These are phyloP conservation scores for Sclerotinia sclerotiorum DNA, from an alignment of 2,329 filamentous ascomycete genomes.

Conservation along the genomic window DNA sequence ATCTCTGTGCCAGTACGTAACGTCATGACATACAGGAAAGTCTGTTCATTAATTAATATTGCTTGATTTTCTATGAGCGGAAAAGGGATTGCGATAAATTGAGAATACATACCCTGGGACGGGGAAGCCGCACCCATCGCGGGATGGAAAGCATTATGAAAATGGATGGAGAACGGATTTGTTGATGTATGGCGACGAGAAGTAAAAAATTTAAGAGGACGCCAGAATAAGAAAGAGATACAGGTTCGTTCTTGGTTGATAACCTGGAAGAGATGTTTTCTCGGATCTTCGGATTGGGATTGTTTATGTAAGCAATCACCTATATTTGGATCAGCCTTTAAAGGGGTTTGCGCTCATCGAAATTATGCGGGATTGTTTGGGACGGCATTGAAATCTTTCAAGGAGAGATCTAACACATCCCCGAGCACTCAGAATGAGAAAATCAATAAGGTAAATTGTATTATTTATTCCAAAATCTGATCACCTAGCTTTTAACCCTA, in stretches of 20 bases:
- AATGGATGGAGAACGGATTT: neutral
- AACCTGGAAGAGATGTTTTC: conserved; percentile 17
- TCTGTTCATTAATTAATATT: conserved; percentile 50
- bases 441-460: neutral
- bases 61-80: conserved; percentile 4
- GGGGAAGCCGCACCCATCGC: conserved; percentile 38
- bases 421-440: neutral
- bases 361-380: neutral
- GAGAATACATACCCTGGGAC: conserved; percentile 36
- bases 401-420: neutral
- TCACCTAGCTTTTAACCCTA: conserved; percentile 14
- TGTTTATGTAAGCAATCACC: conserved; percentile 9
- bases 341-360: neutral
- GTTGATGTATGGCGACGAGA: conserved; percentile 19
- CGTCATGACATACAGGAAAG: conserved; percentile 81
- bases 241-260: conserved; percentile 5
- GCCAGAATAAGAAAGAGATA: conserved; percentile 9
- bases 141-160: conserved; percentile 36
- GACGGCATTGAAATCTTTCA: neutral
- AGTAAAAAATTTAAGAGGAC: neutral
- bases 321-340: conserved; percentile 10
- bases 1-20: conserved; percentile 84
- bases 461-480: conserved; percentile 12
- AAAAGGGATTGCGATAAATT: conserved; percentile 9
- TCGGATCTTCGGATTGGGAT: conserved; percentile 12